Evolutionary conservation across 176 grass and related monocot species (phyloP), one percentile per base, ranked within the genome.

Genomic region (Thinopyrum elongatum): DNA sequence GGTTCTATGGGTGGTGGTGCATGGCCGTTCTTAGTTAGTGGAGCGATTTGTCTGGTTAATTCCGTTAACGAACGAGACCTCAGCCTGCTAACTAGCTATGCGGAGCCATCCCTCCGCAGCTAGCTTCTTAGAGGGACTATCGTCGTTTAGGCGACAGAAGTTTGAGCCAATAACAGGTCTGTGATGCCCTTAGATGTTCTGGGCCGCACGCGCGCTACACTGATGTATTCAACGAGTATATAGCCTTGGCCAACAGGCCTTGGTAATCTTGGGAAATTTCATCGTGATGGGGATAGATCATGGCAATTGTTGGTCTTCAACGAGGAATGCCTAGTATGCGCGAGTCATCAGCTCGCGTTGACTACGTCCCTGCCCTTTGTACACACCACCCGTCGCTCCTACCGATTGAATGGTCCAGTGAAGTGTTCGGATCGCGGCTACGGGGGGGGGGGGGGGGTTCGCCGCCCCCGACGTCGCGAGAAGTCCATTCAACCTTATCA

Each of bases 181-280:
- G 80, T 95, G 94, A 95, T 91, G 90, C 94, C 94, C 91, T 93
- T 95, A 95, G 91, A 93, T 95, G 91, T 95, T 95, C 72, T 86
- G 85, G 90, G 90, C 88, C 74, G 85, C 85, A 95, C 82, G 74
- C 74, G 85, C 74, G 87, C 93, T 95, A 95, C 93, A 90, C 82
- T 95, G 82, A 95, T 95, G 93, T 95, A 92, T 92, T 82, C 90
- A 92, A 88, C 67, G 87, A 95, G 93, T 88, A 86, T 90, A 92
- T 92, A 90, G 79, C 90, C 90, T 92, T 90, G 93, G 88, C 66
- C 75, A 85, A 95, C 82, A 91, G 80, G 88, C 86, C 73, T 41
- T 79, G 79, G 85, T 95, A 95, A 95, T 92, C 88, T 92, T 92
- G 79, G 76, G 77, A 91, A 91, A 88, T 93, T 93, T 90, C 88